phyloP scores from a whole-genome alignment of 2,329 filamentous ascomycete species.

The Cladorrhinum sp. region DNA sequence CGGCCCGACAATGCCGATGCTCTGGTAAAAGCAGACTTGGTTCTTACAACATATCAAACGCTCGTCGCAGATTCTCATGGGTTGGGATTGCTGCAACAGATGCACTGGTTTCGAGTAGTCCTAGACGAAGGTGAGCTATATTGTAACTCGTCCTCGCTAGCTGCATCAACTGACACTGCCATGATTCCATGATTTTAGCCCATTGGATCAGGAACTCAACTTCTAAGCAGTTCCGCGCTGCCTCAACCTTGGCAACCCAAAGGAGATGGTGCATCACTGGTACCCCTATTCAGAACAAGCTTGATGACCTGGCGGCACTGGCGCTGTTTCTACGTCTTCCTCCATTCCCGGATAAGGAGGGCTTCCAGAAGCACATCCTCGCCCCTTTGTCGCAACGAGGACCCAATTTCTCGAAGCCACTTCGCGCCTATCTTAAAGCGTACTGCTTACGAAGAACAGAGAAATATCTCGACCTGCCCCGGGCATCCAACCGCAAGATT shows the following conservation, averaged over 20 bases:
- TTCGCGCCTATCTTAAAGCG: not conserved
- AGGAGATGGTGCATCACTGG: constrained; percentile 52
- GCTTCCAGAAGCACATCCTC: not conserved
- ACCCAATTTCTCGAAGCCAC: not conserved
- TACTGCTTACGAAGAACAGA: not conserved
- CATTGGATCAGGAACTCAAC: not conserved
- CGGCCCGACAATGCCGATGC: too few species aligned
- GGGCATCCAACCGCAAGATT: too few species aligned
- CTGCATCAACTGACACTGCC: too few species aligned
- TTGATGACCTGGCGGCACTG: constrained; percentile 50
- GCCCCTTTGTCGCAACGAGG: not conserved
- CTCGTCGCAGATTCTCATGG: not conserved
- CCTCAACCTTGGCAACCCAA: constrained; percentile 38
- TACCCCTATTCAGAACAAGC: constrained; percentile 51
- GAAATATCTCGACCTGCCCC: not conserved
- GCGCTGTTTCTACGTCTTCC: constrained; percentile 42
- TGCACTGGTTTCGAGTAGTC: constrained; percentile 39
- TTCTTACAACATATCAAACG: not conserved
- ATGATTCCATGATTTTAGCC: too few species aligned
- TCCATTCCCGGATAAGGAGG: not conserved
- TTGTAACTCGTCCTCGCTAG: too few species aligned
- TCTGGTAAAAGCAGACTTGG: not conserved
- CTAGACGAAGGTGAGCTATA: constrained; percentile 42
- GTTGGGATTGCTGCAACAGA: not conserved
- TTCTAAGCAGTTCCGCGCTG: constrained; percentile 42